Evolutionary conservation across 139 green algal genomes (phyloP), one percentile per base, ranked within the genome.

Genomic region (Eudorina sp.): DNA sequence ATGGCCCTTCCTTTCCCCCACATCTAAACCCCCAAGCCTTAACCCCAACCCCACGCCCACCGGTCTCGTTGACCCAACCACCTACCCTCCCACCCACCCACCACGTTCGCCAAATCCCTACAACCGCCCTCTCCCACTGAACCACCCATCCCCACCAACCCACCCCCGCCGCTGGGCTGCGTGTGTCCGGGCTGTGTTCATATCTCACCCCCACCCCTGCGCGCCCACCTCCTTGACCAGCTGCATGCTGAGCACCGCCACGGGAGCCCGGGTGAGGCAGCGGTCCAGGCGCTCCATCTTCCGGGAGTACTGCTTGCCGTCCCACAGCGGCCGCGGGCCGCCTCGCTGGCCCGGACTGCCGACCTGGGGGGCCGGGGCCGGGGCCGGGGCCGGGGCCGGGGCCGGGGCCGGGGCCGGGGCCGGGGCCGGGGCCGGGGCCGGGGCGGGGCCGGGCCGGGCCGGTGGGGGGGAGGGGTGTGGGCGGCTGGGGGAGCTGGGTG

Each of bases 181-280:
- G n/a, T n/a, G n/a, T n/a, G n/a, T n/a, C n/a, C n/a, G n/a, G n/a
- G n/a, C n/a, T n/a, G n/a, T n/a, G n/a, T n/a, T n/a, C n/a, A n/a
- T n/a, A n/a, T n/a, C n/a, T n/a, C 48, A 55, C 9, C 48, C 48
- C 48, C 23, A 69, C 9, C 58, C 27, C 58, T 21, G 58, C 23
- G 43, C 72, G 3, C 25, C 19, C 74, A 83, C 74, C 73, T 43
- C 75, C 51, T 53, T 48, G 53, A 69, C 51, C 34, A 84, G 76
- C 51, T 84, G 76, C 76, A 84, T 84, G 76, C 34, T 72, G 51
- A 84, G 7, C 51, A 62, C 34, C 51, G 53, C 48, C 46, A 77
- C 69, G 38, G 69, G 69, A 8, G 69, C 4, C 7, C 16, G 14
- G 18, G 36, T 53, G 38, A 77, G 69, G 40, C 16, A 36, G 69